Evolutionary conservation across 2,329 filamentous ascomycete species (phyloP), one percentile per base, ranked within the genome.

Genomic region (Penicillium sp.): DNA sequence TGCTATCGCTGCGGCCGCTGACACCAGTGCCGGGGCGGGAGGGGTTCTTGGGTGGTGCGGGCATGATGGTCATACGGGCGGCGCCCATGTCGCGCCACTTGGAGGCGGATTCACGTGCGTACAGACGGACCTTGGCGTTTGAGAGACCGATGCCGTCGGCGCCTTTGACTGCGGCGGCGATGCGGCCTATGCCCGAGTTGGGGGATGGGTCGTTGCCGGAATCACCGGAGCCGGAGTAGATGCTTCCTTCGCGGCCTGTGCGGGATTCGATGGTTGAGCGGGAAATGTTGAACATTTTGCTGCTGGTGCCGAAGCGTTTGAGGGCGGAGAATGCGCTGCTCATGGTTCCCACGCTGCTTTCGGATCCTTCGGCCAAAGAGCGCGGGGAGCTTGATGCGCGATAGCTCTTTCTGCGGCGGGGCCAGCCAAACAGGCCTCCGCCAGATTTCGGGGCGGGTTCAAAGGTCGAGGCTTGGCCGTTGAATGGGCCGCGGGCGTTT

Each of bases 1-100:
- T 60, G 74, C 71, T 27, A 19, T 67, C 65, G 65, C 73, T 64
- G n/a, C 58, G 53, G 85, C 79, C 57, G 82, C 84, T 75, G 83
- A 84, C 84, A 21, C 73, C 66, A 15, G 71, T 73, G 10, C 68
- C 66, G 1, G 72, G 70, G 10, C 64, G 68, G 19, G 72, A 69
- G 34, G 70, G 55, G 44, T 57, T 66, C 50, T 68, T 68, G 2
- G 71, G 64, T 4, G 72, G 36, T 76, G 83, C 50, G 81, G 87
- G 84, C 71, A 92, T 86, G 67, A 99, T 91, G 16, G 89, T 91
- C 58, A 99, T 78, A 38, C 86, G 82, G 59, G 92, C 95, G 65
- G 90, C 87, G 62, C 94, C 93, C 78, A 92, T 87, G 71, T 97
- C 92, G 60, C 91, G 87, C 94, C 94, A 99, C 71, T 93, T 93